Conservation (phyloP, 495 filamentous ascomycete genomes). For the Xylaria grammica region DNA sequence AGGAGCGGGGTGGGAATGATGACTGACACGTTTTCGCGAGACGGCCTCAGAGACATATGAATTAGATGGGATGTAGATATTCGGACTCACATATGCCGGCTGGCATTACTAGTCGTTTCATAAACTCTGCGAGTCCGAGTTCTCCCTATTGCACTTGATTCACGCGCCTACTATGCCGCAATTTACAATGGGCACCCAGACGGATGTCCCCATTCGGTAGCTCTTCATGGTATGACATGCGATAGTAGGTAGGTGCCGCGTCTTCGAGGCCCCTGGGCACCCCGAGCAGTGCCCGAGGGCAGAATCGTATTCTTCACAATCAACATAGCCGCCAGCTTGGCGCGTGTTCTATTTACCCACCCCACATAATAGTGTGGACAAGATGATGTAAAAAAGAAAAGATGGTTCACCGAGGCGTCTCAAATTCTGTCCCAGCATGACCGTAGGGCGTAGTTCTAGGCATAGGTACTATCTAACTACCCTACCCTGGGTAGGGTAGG, state of each 20-base stretch:
- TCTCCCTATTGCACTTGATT: neutral
- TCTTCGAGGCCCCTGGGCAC: too few relatives aligned
- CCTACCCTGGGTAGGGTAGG: too few relatives aligned
- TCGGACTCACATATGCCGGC: too few relatives aligned
- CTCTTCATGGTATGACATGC: neutral
- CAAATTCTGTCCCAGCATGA: too few relatives aligned
- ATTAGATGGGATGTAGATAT: too few relatives aligned
- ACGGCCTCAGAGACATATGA: neutral
- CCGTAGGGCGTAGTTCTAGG: too few relatives aligned
- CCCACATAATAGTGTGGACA: neutral
- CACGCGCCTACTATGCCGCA: neutral
- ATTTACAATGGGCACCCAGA: neutral
- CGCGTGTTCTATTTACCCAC: neutral
- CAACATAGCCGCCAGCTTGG: neutral
- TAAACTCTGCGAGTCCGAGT: neutral
- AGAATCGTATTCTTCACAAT: neutral
- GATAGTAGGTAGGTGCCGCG: too few relatives aligned
- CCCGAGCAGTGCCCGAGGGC: too few relatives aligned
- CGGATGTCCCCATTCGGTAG: neutral
- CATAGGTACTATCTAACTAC: too few relatives aligned
- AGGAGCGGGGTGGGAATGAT: neutral
- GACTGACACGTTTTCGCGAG: constrained; percentile 1
- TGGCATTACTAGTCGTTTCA: neutral
- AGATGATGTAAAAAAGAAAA: constrained; percentile 7
- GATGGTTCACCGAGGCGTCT: neutral